These are phyloP conservation scores for Amanita muscaria DNA, from an alignment of 768 basidiomycete genomes.

Conservation along the genomic window DNA sequence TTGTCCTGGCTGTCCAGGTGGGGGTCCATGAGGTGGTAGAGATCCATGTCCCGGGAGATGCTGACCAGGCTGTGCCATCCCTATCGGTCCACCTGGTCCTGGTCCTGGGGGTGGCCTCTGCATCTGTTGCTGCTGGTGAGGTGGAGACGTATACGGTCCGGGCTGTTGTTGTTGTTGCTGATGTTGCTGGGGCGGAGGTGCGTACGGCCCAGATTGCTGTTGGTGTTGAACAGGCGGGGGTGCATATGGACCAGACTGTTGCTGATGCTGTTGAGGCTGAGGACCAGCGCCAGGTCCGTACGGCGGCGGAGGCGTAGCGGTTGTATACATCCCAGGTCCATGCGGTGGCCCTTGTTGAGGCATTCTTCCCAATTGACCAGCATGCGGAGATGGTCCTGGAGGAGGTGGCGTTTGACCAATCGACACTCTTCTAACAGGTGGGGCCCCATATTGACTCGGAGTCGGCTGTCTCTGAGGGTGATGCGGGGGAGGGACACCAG, in stretches of 20 bases:
- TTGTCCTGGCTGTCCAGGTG: conserved; percentile 1
- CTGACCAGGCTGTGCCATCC: conserved; percentile 18
- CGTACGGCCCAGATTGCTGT: conserved; percentile 11
- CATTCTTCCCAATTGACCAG: conserved; percentile 19
- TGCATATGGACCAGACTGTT: no score
- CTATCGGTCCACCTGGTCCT: no score
- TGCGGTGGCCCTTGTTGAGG: conserved; percentile 20
- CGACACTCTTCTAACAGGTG: conserved; percentile 32
- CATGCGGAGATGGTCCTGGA: conserved; percentile 28
- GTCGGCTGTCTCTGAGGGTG: conserved; percentile 37
- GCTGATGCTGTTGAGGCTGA: not conserved
- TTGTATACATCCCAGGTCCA: conserved; percentile 24
- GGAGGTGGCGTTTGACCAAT: conserved; percentile 38
- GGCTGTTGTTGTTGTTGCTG: conserved; percentile 6
- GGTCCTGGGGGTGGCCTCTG: conserved; percentile 3
- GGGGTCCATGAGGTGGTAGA: conserved; percentile 12
- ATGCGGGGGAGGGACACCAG: conserved; percentile 20
- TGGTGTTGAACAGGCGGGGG: not conserved
- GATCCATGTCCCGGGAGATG: conserved; percentile 17
- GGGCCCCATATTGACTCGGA: conserved; percentile 42
- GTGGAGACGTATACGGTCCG: conserved; percentile 13
- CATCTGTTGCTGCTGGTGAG: conserved; percentile 12
- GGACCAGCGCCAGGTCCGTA: conserved; percentile 13
- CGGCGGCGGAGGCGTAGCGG: conserved; percentile 31
- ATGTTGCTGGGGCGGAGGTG: conserved; percentile 18